phyloP scores from a whole-genome alignment of 805 yeast species.

The Teunomyces lycoperdinae region DNA sequence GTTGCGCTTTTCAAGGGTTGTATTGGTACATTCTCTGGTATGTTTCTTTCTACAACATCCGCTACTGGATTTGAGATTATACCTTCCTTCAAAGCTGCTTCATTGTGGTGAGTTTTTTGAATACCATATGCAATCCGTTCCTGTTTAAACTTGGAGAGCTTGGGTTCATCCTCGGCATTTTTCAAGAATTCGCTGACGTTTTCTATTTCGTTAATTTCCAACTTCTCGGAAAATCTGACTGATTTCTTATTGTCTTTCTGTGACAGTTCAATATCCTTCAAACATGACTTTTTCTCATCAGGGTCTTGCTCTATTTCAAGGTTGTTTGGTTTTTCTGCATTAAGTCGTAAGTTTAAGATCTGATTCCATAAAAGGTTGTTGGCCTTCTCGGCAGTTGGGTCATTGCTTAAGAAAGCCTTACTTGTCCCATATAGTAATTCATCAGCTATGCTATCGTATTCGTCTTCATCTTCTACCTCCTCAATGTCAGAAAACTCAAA shows the following conservation, averaged over 20 bases:
- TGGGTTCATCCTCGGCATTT: constrained; percentile 15
- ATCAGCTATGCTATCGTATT: constrained; percentile 21
- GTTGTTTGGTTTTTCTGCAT: constrained; percentile 8
- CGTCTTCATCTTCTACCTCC: constrained; percentile 28
- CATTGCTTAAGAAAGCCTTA: constrained; percentile 13
- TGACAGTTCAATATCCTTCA: not conserved
- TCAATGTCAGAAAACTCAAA: constrained; percentile 34
- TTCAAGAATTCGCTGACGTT: constrained; percentile 50
- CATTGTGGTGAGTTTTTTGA: not conserved
- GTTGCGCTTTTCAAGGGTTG: not conserved
- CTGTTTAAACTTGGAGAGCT: constrained; percentile 12
- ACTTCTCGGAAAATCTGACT: constrained; percentile 51
- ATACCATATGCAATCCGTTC: not conserved
- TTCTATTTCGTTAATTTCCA: constrained; percentile 60
- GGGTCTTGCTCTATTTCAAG: not conserved
- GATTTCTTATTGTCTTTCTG: constrained; percentile 27
- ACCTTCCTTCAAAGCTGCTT: not conserved
- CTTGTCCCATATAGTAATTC: constrained; percentile 22
- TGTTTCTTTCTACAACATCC: constrained; percentile 11
- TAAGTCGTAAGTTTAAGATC: constrained; percentile 26
- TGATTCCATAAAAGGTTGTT: constrained; percentile 39
- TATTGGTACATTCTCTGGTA: not conserved
- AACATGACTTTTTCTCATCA: not conserved
- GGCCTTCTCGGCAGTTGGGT: constrained; percentile 4
- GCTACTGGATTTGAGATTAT: constrained; percentile 6